phyloP scores from a whole-genome alignment of 768 basidiomycete species.

The Leccinum broughii region DNA sequence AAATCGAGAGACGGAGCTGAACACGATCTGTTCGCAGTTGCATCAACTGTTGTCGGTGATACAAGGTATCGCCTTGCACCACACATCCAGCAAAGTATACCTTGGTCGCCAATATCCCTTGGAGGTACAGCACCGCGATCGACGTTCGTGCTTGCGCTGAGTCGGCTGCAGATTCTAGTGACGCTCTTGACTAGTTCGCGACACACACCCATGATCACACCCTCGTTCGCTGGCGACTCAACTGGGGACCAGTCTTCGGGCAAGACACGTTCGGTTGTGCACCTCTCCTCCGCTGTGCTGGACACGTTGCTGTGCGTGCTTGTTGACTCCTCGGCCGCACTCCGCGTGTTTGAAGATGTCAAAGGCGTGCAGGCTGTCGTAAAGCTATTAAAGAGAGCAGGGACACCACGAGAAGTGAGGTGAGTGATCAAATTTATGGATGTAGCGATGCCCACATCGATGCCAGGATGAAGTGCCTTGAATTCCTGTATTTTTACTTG shows the following conservation, averaged over 20 bases:
- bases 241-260: constrained; percentile 19
- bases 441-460: constrained; percentile 3
- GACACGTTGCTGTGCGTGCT: constrained; percentile 86
- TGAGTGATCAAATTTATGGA: constrained; percentile 53
- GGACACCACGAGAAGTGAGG: constrained; percentile 87
- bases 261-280: constrained; percentile 26
- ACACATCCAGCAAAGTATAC: constrained; percentile 63
- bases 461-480: constrained; percentile 90
- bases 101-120: constrained; percentile 67
- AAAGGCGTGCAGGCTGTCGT: constrained; percentile 81
- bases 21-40: constrained; percentile 51
- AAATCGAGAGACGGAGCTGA: constrained; percentile 49
- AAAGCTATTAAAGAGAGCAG: constrained; percentile 83
- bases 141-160: constrained; percentile 8
- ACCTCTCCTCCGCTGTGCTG: constrained; percentile 72
- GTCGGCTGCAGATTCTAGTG: constrained; percentile 59
- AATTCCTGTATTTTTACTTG: constrained; percentile 94
- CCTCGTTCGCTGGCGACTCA: constrained; percentile 6
- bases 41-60: constrained; percentile 63
- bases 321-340: constrained; percentile 77
- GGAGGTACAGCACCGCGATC: constrained; percentile 48
- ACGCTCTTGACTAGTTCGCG: constrained; percentile 70
- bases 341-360: constrained; percentile 76
- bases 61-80: constrained; percentile 75
- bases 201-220: constrained; percentile 47